Evolutionary conservation across 106 monocot species (phyloP).

Genomic region (Dioscorea dumetorum): DNA sequence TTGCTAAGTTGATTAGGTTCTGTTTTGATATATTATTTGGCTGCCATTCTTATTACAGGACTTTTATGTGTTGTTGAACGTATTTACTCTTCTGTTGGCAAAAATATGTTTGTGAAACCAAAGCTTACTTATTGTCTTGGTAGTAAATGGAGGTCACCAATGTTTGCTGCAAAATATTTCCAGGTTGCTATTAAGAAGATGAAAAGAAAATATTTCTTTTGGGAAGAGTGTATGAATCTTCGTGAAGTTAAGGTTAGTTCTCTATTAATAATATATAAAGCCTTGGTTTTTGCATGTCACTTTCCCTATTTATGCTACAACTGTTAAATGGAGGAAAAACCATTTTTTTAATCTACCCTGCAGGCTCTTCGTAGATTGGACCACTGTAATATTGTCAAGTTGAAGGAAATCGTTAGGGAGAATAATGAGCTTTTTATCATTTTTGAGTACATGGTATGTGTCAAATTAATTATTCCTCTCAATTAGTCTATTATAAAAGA

Average conservation of each 20-base stretch:
- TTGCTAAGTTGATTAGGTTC: no score
- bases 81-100: no score
- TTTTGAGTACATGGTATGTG: constrained; percentile 72
- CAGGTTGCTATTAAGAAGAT: constrained; percentile 95
- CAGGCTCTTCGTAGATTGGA: constrained; percentile 60
- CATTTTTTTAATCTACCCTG: constrained; percentile 10
- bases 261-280: not conserved
- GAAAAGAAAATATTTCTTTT: constrained; percentile 74
- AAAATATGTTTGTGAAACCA: no score
- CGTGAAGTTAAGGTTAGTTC: constrained; percentile 65
- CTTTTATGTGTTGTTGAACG: no score
- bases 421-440: constrained; percentile 70
- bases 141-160: no score
- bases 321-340: not conserved
- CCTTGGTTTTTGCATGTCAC: not conserved
- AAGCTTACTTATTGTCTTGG: no score
- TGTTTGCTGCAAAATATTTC: not conserved
- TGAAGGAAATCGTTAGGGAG: constrained; percentile 65
- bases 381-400: constrained; percentile 69
- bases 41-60: no score
- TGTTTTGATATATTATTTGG: no score
- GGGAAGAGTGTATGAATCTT: constrained; percentile 73
- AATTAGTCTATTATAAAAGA: no score
- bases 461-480: not conserved
- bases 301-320: not conserved